A percentile compares a stretch with the other conserved stretches of the same genome.
Evolutionary conservation across 1,139 yeast genomes (phyloP).

Genomic region (Lodderomyces jiufengensis): DNA sequence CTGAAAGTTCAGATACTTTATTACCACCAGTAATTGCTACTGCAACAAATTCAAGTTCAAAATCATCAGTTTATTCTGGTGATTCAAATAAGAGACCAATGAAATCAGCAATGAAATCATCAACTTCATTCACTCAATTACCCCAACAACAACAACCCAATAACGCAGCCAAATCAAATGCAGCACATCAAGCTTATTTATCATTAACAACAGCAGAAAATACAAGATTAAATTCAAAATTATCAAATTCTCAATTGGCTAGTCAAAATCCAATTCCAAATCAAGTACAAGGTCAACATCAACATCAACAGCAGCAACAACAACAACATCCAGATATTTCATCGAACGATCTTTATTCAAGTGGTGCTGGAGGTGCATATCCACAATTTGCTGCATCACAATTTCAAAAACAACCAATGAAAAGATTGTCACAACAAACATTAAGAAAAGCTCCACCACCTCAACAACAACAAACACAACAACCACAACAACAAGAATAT

Average conservation of each 20-base stretch:
- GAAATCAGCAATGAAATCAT: conserved; percentile 64
- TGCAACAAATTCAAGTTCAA: conserved; percentile 20
- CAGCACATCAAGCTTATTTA: conserved; percentile 61
- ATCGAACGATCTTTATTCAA: conserved; percentile 2
- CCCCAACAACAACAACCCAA: conserved; percentile 2
- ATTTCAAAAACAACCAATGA: conserved; percentile 12
- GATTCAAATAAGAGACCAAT: conserved; percentile 41
- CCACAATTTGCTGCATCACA: conserved; percentile 10
- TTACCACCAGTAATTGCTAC: conserved; percentile 14
- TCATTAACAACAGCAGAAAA: conserved; percentile 75
- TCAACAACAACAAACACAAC: conserved; percentile 1
- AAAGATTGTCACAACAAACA: conserved; percentile 31
- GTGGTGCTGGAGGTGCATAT: conserved; percentile 12
- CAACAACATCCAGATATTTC: not conserved
- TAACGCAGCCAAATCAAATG: conserved; percentile 20
- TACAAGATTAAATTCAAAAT: conserved; percentile 65
- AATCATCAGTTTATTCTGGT: conserved; percentile 29
- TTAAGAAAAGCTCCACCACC: conserved; percentile 27
- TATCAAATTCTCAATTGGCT: conserved; percentile 19
- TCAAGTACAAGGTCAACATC: not conserved
- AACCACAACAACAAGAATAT: not conserved
- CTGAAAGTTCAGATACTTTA: conserved; percentile 15
- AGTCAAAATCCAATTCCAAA: not conserved
- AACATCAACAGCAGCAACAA: not conserved
- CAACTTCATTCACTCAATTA: conserved; percentile 23